Evolutionary conservation across 2,329 filamentous ascomycete genomes (phyloP).

Genomic region (Fusarium kyushuense): DNA sequence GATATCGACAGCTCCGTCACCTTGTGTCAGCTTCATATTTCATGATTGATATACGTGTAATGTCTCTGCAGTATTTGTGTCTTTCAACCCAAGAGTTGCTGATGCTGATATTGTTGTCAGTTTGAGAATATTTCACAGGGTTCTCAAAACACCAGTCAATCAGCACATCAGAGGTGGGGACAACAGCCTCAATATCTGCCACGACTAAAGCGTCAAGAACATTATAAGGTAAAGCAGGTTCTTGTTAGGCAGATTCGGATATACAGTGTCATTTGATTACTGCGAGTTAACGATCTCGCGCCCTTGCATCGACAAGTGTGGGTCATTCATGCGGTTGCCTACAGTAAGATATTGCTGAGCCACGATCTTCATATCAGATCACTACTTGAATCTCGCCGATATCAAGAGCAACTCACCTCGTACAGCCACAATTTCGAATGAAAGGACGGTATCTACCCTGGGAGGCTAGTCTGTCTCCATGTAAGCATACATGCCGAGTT

Average conservation of each 20-base stretch:
- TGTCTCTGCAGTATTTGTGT: background rate
- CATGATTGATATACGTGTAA: background rate
- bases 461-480: background rate
- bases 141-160: background rate
- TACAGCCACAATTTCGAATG: background rate
- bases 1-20: background rate
- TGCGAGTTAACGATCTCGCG: constrained; percentile 11
- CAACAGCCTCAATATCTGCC: background rate
- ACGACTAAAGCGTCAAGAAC: background rate
- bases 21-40: background rate
- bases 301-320: constrained; percentile 43
- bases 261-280: background rate
- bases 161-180: background rate
- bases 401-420: background rate
- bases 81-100: background rate
- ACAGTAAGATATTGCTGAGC: constrained; percentile 8
- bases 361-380: constrained; percentile 4
- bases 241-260: background rate
- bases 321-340: constrained; percentile 14
- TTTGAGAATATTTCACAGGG: background rate
- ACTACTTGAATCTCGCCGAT: background rate
- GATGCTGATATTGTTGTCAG: background rate
- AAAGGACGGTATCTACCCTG: background rate
- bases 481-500: background rate
- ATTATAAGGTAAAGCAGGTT: background rate